Conservation (phyloP, 441 rosid species). For the Corymbia calophylla region DNA sequence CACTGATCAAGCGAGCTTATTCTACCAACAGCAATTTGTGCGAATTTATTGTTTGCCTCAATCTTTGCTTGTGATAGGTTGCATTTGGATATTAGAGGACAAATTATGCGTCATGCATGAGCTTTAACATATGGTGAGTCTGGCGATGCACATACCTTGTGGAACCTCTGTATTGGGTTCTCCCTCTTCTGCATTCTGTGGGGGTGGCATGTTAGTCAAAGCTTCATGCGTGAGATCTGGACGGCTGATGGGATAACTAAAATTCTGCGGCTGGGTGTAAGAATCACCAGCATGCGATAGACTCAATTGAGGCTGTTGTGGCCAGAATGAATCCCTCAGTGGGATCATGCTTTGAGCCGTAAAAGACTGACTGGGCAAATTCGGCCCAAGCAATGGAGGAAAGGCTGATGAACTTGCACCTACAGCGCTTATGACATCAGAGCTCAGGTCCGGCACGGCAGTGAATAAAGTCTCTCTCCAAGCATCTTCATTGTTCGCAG, state of each 20-base stretch:
- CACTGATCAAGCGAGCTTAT: no score
- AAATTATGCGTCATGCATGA: rapidly evolving
- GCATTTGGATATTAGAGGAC: background rate
- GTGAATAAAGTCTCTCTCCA: background rate
- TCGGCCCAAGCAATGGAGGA: rapidly evolving
- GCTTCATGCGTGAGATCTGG: background rate
- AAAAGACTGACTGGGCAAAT: background rate
- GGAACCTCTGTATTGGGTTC: background rate
- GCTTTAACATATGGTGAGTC: background rate
- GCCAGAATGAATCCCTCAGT: rapidly evolving
- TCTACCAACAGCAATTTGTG: no score
- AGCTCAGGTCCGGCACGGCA: background rate
- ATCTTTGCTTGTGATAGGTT: no score
- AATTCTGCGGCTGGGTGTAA: rapidly evolving
- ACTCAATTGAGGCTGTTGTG: background rate
- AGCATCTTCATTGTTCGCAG: background rate
- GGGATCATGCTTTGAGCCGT: background rate
- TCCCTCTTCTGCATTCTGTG: background rate
- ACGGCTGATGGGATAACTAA: rapidly evolving
- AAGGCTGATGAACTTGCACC: background rate
- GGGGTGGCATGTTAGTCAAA: background rate
- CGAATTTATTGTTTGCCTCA: no score
- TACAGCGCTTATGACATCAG: no score
- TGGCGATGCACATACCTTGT: background rate
- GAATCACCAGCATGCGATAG: background rate